These are phyloP conservation scores for Russula dissimulans DNA, from an alignment of 768 basidiomycete genomes.

Conservation along the genomic window DNA sequence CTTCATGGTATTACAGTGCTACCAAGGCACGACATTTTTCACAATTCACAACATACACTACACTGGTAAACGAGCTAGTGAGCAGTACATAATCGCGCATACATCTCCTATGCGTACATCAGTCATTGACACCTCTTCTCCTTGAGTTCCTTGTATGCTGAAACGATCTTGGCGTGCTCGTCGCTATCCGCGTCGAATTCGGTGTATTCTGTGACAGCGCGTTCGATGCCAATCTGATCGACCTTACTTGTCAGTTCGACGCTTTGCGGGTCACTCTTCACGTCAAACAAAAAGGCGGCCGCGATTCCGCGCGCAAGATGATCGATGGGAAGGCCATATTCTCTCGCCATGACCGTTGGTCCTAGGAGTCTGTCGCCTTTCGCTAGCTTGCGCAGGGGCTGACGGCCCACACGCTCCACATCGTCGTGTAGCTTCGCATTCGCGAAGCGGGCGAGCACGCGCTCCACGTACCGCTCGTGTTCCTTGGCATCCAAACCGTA, in stretches of 20 bases:
- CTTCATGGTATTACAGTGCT: too few relatives aligned
- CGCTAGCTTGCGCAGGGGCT: conserved; percentile 34
- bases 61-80: too few relatives aligned
- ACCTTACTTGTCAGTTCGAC: conserved; percentile 26
- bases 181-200: conserved; percentile 23
- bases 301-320: conserved; percentile 30
- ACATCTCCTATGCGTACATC: not conserved
- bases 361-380: conserved; percentile 31
- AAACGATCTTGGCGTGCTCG: conserved; percentile 20
- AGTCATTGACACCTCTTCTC: not conserved
- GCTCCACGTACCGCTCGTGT: conserved; percentile 28
- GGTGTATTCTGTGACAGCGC: conserved; percentile 25
- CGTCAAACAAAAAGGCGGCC: conserved; percentile 28
- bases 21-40: too few relatives aligned
- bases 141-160: conserved; percentile 20
- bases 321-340: conserved; percentile 25
- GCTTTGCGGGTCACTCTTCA: conserved; percentile 29
- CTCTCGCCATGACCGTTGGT: conserved; percentile 29
- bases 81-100: not conserved
- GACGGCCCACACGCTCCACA: conserved; percentile 30
- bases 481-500: conserved; percentile 22
- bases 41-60: too few relatives aligned
- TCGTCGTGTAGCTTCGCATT: conserved; percentile 32
- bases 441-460: conserved; percentile 27
- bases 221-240: conserved; percentile 23